phyloP scores from a whole-genome alignment of 139 green algal species.

The Asterochloris erici region DNA sequence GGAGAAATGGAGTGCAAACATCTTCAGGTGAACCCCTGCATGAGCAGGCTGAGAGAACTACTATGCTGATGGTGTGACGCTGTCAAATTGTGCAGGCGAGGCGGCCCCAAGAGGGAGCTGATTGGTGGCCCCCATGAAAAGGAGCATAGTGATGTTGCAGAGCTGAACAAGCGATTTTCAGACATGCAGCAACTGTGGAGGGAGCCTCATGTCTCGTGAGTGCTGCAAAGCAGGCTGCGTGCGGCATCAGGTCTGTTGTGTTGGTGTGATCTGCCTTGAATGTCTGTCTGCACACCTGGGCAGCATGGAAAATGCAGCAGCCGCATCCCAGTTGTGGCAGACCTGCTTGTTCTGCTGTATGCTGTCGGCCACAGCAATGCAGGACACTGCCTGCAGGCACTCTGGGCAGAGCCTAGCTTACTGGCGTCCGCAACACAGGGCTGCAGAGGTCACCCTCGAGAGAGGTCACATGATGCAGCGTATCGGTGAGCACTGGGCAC shows the following conservation, averaged over 20 bases:
- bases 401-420: neutral
- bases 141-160: no score
- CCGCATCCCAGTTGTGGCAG: neutral
- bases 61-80: no score
- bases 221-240: no score
- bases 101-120: no score
- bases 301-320: slow-evolving; percentile 1
- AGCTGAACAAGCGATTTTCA: no score
- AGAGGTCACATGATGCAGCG: slow-evolving; percentile 3
- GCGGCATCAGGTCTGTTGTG: neutral
- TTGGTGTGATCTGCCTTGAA: neutral
- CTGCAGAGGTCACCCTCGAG: slow-evolving; percentile 3
- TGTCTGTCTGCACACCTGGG: neutral
- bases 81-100: no score
- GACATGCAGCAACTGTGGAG: no score
- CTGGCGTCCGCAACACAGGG: neutral
- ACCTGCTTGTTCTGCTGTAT: neutral
- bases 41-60: no score
- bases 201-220: no score
- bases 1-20: no score
- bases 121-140: no score
- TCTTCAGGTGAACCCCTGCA: no score
- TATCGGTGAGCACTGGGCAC: neutral
- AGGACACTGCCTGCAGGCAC: neutral
- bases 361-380: neutral